phyloP scores from a whole-genome alignment of 257 asterid species.

The Nicotiana otophora region DNA sequence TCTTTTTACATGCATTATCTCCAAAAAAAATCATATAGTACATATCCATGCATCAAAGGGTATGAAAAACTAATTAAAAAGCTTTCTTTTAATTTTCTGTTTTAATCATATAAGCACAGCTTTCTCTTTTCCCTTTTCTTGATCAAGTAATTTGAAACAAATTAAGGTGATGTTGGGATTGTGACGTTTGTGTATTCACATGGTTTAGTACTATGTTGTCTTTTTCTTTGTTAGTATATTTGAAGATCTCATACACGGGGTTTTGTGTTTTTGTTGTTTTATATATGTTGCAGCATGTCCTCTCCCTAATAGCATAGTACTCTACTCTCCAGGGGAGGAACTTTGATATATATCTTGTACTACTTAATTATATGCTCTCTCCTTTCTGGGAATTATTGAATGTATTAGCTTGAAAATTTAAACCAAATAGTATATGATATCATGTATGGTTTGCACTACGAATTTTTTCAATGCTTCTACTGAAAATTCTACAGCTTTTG shows the following conservation, averaged over 20 bases:
- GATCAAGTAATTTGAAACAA: neutral
- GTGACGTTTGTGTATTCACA: neutral
- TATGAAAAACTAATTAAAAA: neutral
- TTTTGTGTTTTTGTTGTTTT: neutral
- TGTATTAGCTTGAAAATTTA: too few relatives aligned
- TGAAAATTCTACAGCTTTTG: neutral
- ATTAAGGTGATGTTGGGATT: neutral
- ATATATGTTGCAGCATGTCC: neutral
- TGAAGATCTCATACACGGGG: neutral
- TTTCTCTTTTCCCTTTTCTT: neutral
- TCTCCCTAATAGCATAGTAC: neutral
- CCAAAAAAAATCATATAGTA: neutral
- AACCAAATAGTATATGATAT: too few relatives aligned
- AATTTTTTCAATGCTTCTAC: neutral
- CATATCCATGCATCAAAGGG: neutral
- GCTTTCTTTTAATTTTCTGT: neutral
- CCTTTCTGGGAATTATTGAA: too few relatives aligned
- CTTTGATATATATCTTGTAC: too few relatives aligned
- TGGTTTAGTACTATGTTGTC: neutral
- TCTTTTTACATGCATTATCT: neutral
- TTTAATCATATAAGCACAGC: neutral
- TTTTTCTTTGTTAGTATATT: neutral
- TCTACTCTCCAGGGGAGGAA: too few relatives aligned
- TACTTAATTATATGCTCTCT: too few relatives aligned
- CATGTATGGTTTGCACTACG: too few relatives aligned